Evolutionary conservation across 441 rosid genomes (phyloP).

Genomic region (Croton setiger): DNA sequence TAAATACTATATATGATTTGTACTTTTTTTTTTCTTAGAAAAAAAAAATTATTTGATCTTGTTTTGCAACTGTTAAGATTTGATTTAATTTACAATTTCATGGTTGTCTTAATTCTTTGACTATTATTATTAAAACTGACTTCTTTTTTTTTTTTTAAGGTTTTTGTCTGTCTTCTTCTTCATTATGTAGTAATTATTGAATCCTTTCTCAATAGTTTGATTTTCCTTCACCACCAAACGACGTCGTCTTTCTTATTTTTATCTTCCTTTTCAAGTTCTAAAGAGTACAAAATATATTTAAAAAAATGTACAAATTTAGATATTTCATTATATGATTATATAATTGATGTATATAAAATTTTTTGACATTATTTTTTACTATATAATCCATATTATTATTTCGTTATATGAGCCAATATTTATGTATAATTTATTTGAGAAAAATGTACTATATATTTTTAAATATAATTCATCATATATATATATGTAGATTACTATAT

Average conservation of each 20-base stretch:
- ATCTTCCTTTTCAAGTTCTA: too few relatives aligned
- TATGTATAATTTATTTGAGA: too few relatives aligned
- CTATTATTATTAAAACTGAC: not conserved
- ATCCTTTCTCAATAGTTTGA: not conserved
- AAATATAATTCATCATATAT: too few relatives aligned
- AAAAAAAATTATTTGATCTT: not conserved
- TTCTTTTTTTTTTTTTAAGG: not conserved
- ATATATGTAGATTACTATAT: not conserved
- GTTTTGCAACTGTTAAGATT: not conserved
- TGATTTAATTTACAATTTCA: not conserved
- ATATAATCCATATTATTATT: too few relatives aligned
- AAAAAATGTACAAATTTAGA: too few relatives aligned
- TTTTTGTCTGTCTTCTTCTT: not conserved
- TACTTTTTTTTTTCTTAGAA: not conserved
- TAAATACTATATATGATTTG: not conserved
- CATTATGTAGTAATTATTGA: not conserved
- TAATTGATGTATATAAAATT: too few relatives aligned
- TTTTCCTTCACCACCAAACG: not conserved
- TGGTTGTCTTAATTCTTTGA: not conserved
- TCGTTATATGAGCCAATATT: too few relatives aligned
- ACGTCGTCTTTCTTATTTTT: too few relatives aligned
- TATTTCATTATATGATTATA: too few relatives aligned
- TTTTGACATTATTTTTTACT: too few relatives aligned
- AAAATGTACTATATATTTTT: too few relatives aligned
- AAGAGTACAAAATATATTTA: too few relatives aligned